Base-by-base conservation (phyloP, 768 basidiomycete species). In the Boletus coccyginus region DNA sequence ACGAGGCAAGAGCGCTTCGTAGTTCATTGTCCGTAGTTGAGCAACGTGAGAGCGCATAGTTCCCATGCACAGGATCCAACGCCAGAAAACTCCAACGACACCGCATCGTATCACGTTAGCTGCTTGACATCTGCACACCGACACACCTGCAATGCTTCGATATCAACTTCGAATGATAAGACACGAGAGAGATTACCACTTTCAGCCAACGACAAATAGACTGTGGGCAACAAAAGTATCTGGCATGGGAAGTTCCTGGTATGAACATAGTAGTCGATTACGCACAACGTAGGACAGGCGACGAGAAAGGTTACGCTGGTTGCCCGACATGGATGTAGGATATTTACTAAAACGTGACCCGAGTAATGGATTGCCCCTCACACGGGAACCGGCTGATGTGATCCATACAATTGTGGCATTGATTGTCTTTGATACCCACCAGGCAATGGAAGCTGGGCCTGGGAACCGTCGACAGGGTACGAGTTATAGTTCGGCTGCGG, bases 401-500 rank as follows among this genome's bases (percentile, higher is more conserved):
- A 21, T n/a, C 33, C 52, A 17, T 56, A 59, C 11, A 17, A 40
- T 11, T 42, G 51, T 29, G 40, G 38, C 44, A 32, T 29, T 10
- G 17, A 51, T 11, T 52, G 55, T 31, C 38, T 29, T 52, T 57
- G 62, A 46, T 65, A 62, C 29, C 56, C 61, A 32, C 41, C 40
- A 3, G 52, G 52, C 38, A 53, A 24, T 7, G 53, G 55, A 33
- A 50, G 48, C 29, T 48, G 65, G 3, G 35, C 36, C 39, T 62
- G 69, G 19, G 57, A 33, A 19, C 31, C 49, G 14, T 21, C 13
- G 14, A 45, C 33, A 12, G 67, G 69, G n/a, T 65, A 52, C 12
- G 56, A 17, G 32, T 1, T 42, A 53, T 57, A 60, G 29, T 61
- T 62, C 7, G 69, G 55, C 35, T 62, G 68, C 29, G 60, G 60